phyloP scores from a whole-genome alignment of 1,139 yeast species.

The Candida mesenterica region DNA sequence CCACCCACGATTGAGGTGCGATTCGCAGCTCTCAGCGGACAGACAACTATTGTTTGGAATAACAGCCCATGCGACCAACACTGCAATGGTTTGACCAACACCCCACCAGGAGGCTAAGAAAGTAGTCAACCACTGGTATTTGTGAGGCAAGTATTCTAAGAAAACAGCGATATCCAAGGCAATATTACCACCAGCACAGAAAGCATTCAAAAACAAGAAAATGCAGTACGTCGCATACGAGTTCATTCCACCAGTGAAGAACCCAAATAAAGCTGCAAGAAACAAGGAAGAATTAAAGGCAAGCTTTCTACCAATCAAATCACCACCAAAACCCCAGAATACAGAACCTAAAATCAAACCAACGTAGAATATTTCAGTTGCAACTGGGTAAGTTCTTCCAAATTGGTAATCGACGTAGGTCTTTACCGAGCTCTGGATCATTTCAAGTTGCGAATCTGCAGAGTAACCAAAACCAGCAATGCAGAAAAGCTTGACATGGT shows the following conservation, averaged over 20 bases:
- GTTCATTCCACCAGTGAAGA: slow-evolving; percentile 23
- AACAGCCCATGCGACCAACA: slow-evolving; percentile 27
- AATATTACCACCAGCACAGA: slow-evolving; percentile 22
- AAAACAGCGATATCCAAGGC: slow-evolving; percentile 23
- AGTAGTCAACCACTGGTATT: slow-evolving; percentile 20
- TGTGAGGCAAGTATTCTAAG: slow-evolving; percentile 20
- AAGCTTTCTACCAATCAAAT: slow-evolving; percentile 4
- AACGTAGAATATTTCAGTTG: slow-evolving; percentile 15
- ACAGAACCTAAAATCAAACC: slow-evolving; percentile 11
- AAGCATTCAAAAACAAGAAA: slow-evolving; percentile 17
- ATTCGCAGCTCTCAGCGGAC: slow-evolving; percentile 22
- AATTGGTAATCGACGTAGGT: slow-evolving; percentile 32
- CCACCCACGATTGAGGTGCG: slow-evolving; percentile 27
- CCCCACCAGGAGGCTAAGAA: slow-evolving; percentile 32
- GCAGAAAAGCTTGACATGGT: slow-evolving; percentile 13
- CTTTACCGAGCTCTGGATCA: slow-evolving; percentile 43
- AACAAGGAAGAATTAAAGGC: slow-evolving; percentile 21
- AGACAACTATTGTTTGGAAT: slow-evolving; percentile 21
- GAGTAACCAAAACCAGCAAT: slow-evolving; percentile 24
- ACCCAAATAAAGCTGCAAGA: slow-evolving; percentile 16
- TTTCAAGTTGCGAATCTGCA: slow-evolving; percentile 22
- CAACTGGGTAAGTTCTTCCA: slow-evolving; percentile 18
- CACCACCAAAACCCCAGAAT: slow-evolving; percentile 14
- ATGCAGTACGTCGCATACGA: slow-evolving; percentile 22
- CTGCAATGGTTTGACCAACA: slow-evolving; percentile 28